phyloP scores from a whole-genome alignment of 2,329 filamentous ascomycete genomes.

The Neophaeococcomyces aloes region DNA sequence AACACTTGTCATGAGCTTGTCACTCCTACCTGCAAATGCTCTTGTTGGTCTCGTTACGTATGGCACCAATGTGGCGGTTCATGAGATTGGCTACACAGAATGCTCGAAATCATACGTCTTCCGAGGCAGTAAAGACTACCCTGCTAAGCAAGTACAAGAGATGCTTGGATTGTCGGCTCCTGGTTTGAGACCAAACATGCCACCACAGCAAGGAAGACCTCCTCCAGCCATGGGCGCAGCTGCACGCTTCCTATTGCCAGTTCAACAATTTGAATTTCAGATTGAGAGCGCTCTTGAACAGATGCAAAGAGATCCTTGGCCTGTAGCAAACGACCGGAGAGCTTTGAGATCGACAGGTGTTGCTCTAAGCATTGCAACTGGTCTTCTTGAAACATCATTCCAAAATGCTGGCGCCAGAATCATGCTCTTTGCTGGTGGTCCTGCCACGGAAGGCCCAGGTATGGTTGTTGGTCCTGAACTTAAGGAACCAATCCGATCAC shows the following conservation, averaged over 20 bases:
- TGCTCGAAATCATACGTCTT: conserved; percentile 99
- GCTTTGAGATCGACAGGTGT: conserved; percentile 88
- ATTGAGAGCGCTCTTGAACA: conserved; percentile 92
- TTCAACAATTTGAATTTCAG: conserved; percentile 93
- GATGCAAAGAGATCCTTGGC: conserved; percentile 94
- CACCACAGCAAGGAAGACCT: conserved; percentile 61
- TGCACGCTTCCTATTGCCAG: conserved; percentile 81
- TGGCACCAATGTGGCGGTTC: conserved; percentile 87
- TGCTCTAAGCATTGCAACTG: conserved; percentile 88
- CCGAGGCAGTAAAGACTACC: conserved; percentile 93
- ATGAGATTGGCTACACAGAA: conserved; percentile 95
- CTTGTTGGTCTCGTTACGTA: conserved; percentile 56
- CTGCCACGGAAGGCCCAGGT: conserved; percentile 89
- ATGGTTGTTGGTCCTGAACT: conserved; percentile 95
- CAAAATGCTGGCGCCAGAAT: conserved; percentile 90
- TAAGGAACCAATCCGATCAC: conserved; percentile 90
- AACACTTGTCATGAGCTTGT: conserved; percentile 56
- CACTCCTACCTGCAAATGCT: conserved; percentile 52
- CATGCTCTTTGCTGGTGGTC: conserved; percentile 93
- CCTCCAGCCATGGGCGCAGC: conserved; percentile 68
- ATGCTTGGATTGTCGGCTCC: conserved; percentile 80
- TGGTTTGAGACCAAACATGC: conserved; percentile 61
- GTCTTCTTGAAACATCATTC: conserved; percentile 86
- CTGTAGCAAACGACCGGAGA: conserved; percentile 84
- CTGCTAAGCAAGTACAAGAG: conserved; percentile 97